Percentiles rank a stretch among this genome's conserved stretches.
Conservation (phyloP, 2,329 filamentous ascomycete species). For the Ceratocystiopsis sp. region DNA sequence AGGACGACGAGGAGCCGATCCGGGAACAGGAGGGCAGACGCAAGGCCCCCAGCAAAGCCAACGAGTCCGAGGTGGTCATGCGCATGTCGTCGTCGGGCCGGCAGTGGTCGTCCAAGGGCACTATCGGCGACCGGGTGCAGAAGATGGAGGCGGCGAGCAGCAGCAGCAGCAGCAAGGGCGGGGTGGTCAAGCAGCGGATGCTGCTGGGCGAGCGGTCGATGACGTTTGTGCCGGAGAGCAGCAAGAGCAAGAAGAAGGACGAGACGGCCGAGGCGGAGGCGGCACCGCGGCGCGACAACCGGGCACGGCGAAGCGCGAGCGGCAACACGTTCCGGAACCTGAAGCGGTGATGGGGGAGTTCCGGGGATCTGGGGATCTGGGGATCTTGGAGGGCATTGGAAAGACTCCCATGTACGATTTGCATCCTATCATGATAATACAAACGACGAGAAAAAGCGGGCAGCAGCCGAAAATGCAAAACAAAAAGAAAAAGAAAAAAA, state of each 20-base stretch:
- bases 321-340: constrained; percentile 57
- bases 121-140: constrained; percentile 38
- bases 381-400: not conserved
- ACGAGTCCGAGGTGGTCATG: constrained; percentile 28
- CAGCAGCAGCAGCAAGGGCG: constrained; percentile 19
- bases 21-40: too few species aligned
- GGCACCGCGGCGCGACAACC: constrained; percentile 19
- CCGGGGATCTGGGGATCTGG: too few species aligned
- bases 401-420: not conserved
- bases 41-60: not conserved
- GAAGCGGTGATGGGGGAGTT: constrained; percentile 10
- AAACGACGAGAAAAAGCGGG: not conserved
- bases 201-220: constrained; percentile 48
- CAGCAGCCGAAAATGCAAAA: not conserved
- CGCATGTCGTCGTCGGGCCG: constrained; percentile 53
- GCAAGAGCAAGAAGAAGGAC: constrained; percentile 23
- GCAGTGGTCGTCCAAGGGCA: constrained; percentile 36
- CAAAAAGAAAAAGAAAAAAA: not conserved
- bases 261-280: constrained; percentile 13
- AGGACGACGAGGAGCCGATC: constrained; percentile 6
- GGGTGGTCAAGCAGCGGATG: constrained; percentile 18
- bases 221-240: constrained; percentile 52
- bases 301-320: constrained; percentile 51
- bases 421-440: not conserved
- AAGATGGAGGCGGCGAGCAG: constrained; percentile 17